Conservation (phyloP, 106 monocot genomes). For the Acorus gramineus region DNA sequence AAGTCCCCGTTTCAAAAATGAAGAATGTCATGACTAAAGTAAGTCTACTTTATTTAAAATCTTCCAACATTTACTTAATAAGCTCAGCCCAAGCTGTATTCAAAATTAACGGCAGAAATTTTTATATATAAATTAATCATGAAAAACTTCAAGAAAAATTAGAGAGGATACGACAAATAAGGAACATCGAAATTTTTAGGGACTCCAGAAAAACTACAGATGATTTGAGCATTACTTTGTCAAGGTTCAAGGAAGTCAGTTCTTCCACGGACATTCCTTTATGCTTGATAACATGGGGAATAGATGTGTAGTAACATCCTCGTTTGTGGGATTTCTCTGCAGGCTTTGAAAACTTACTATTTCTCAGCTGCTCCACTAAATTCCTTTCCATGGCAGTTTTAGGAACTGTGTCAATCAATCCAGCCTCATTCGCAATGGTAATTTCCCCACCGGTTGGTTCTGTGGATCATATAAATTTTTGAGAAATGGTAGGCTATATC, state of each 20-base stretch:
- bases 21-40: too few species aligned
- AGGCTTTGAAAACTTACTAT: constrained; percentile 31
- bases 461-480: constrained; percentile 17
- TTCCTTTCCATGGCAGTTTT: constrained; percentile 38
- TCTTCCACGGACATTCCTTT: constrained; percentile 44
- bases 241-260: constrained; percentile 81
- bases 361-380: constrained; percentile 41
- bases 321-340: constrained; percentile 19
- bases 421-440: constrained; percentile 51
- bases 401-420: constrained; percentile 30
- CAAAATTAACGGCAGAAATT: too few species aligned
- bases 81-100: too few species aligned
- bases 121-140: too few species aligned
- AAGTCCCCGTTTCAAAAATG: too few species aligned
- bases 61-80: too few species aligned
- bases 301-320: constrained; percentile 65
- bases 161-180: too few species aligned
- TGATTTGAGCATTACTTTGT: constrained; percentile 53
- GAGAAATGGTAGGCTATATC: background rate
- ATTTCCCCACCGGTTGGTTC: constrained; percentile 83
- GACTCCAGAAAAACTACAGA: background rate
- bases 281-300: constrained; percentile 62
- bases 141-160: too few species aligned
- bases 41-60: too few species aligned
- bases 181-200: too few species aligned